A percentile compares a stretch with the other conserved stretches of the same genome.
phyloP scores from a whole-genome alignment of 192 early-diverging fungal genomes.

The Dissophora ornata region DNA sequence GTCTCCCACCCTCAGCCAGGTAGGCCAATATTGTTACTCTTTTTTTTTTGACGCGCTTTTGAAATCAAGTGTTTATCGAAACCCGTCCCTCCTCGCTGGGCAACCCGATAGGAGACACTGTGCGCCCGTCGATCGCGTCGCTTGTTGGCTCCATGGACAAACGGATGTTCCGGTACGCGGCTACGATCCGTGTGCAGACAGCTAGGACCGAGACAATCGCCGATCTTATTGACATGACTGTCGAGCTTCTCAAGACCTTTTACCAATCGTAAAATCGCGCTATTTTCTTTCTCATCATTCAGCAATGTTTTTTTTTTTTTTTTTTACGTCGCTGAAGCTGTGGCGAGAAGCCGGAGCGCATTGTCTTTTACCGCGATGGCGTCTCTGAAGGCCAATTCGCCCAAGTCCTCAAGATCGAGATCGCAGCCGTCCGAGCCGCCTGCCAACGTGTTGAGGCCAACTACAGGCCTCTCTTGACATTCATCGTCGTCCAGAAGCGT shows the following conservation, averaged over 20 bases:
- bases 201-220: constrained; percentile 78
- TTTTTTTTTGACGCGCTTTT: too few species aligned
- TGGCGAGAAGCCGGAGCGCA: constrained; percentile 79
- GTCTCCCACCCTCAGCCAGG: constrained; percentile 86
- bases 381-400: constrained; percentile 90
- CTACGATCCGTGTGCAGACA: constrained; percentile 73
- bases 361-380: constrained; percentile 92
- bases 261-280: constrained; percentile 55
- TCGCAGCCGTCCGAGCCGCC: constrained; percentile 72
- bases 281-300: neutral
- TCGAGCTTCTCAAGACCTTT: constrained; percentile 75
- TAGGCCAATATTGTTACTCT: too few species aligned
- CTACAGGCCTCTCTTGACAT: constrained; percentile 87
- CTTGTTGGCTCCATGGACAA: constrained; percentile 78
- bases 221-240: constrained; percentile 72
- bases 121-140: constrained; percentile 80
- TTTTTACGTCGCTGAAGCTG: constrained; percentile 35
- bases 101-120: too few species aligned
- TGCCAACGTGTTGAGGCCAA: constrained; percentile 69
- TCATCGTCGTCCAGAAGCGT: constrained; percentile 88
- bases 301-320: neutral
- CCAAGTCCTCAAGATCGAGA: constrained; percentile 79
- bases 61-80: too few species aligned
- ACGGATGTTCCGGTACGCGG: constrained; percentile 70
- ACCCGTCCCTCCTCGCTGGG: too few species aligned